A percentile compares a stretch with the other conserved stretches of the same genome.
These are phyloP conservation scores for Xanthoconium separans DNA, from an alignment of 1,284 basidiomycete genomes.

Conservation along the genomic window DNA sequence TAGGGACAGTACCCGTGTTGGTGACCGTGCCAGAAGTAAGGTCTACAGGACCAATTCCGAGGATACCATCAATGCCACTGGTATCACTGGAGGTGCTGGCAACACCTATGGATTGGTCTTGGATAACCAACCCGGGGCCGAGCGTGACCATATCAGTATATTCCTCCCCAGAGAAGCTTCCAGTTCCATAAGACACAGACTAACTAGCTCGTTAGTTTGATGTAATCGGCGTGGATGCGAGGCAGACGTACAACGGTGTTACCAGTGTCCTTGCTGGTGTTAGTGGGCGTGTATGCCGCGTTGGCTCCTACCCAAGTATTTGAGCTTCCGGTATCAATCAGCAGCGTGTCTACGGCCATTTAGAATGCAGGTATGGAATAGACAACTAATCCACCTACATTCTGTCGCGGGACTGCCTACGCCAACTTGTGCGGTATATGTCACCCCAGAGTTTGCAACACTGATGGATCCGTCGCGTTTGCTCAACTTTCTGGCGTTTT, in stretches of 20 bases:
- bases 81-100: not conserved
- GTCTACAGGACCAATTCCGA: not conserved
- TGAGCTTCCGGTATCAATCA: conserved; percentile 35
- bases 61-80: not conserved
- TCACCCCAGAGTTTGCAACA: conserved; percentile 17
- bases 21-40: not conserved
- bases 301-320: conserved; percentile 38
- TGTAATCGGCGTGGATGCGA: too few relatives aligned
- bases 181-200: not conserved
- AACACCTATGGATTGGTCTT: not conserved
- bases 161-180: not conserved
- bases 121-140: not conserved
- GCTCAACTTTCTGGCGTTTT: not conserved
- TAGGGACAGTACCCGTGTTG: not conserved
- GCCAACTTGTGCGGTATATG: conserved; percentile 38
- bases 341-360: conserved; percentile 23
- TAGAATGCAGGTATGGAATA: not conserved
- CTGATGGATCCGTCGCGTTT: conserved; percentile 9
- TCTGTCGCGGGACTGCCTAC: conserved; percentile 44
- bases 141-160: not conserved
- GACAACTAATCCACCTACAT: conserved; percentile 32
- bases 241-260: conserved; percentile 35
- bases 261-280: conserved; percentile 43
- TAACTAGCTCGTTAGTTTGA: too few relatives aligned
- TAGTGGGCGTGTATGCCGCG: conserved; percentile 38